These are phyloP conservation scores for Leccinum subgranulosum DNA, from an alignment of 768 basidiomycete species.

Conservation along the genomic window DNA sequence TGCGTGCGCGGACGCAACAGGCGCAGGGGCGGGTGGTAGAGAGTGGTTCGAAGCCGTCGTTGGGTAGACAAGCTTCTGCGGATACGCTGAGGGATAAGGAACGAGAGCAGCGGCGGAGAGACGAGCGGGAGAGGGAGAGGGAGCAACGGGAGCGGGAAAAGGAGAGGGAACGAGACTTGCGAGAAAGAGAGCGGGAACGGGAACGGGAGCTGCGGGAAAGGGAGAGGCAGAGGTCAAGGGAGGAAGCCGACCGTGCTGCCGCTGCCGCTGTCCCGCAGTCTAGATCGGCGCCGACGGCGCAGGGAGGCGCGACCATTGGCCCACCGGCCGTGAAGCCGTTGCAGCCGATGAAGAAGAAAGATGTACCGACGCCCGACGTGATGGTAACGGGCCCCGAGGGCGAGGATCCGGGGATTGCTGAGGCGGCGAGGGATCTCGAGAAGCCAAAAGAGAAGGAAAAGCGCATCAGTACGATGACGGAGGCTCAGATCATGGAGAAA, in stretches of 20 bases:
- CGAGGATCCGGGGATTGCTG: conserved; percentile 51
- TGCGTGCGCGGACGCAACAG: conserved; percentile 62
- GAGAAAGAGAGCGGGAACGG: conserved; percentile 27
- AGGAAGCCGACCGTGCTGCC: conserved; percentile 31
- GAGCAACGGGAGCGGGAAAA: conserved; percentile 3
- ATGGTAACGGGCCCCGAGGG: conserved; percentile 51
- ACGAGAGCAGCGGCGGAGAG: conserved; percentile 36
- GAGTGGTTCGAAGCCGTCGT: conserved; percentile 29
- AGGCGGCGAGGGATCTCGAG: conserved; percentile 69
- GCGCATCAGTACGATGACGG: conserved; percentile 94
- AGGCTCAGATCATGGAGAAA: conserved; percentile 98
- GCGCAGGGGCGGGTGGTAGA: conserved; percentile 56
- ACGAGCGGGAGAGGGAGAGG: conserved; percentile 21
- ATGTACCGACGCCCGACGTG: conserved; percentile 35
- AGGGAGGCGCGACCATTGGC: conserved; percentile 49
- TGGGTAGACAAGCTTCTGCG: conserved; percentile 40
- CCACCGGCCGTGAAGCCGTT: conserved; percentile 71
- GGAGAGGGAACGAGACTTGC: conserved; percentile 34
- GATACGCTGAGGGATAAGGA: conserved; percentile 33
- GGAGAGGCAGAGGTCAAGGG: conserved; percentile 22
- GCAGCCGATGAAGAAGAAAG: conserved; percentile 67
- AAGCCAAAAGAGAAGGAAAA: conserved; percentile 61
- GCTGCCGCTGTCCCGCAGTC: conserved; percentile 39
- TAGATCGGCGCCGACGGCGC: conserved; percentile 41
- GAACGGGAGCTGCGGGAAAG: conserved; percentile 24